phyloP scores from a whole-genome alignment of 2,329 filamentous ascomycete species.

The Didymella sp. region DNA sequence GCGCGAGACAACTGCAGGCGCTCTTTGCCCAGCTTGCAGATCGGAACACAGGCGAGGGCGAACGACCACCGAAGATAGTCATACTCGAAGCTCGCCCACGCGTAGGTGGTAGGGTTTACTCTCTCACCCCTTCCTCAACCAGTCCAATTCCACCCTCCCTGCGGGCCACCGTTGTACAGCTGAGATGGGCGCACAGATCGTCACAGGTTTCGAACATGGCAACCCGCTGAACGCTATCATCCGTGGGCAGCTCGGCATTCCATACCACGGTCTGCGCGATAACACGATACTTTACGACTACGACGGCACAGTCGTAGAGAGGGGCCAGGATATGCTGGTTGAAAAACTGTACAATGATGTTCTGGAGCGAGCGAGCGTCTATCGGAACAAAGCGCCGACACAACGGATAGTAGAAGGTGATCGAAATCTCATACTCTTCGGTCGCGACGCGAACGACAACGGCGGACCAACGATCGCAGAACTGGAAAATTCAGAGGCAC shows the following conservation, averaged over 20 bases:
- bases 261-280: constrained; percentile 81
- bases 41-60: constrained; percentile 68
- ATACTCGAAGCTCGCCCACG: constrained; percentile 86
- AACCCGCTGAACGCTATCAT: constrained; percentile 93
- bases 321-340: constrained; percentile 78
- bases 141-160: constrained; percentile 61
- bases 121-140: constrained; percentile 73
- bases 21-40: constrained; percentile 81
- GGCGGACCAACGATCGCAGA: constrained; percentile 73
- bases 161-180: constrained; percentile 73
- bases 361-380: constrained; percentile 87
- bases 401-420: constrained; percentile 81
- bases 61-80: constrained; percentile 75
- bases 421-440: constrained; percentile 79
- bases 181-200: constrained; percentile 98
- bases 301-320: constrained; percentile 78
- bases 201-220: constrained; percentile 94
- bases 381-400: constrained; percentile 77
- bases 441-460: constrained; percentile 70
- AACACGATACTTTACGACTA: constrained; percentile 89
- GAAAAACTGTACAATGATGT: constrained; percentile 96
- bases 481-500: constrained; percentile 71
- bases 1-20: constrained; percentile 88
- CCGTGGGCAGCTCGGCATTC: constrained; percentile 85
- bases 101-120: constrained; percentile 93